These are phyloP conservation scores for Jaltomata sinuosa DNA, from an alignment of 257 asterid species.

Conservation along the genomic window DNA sequence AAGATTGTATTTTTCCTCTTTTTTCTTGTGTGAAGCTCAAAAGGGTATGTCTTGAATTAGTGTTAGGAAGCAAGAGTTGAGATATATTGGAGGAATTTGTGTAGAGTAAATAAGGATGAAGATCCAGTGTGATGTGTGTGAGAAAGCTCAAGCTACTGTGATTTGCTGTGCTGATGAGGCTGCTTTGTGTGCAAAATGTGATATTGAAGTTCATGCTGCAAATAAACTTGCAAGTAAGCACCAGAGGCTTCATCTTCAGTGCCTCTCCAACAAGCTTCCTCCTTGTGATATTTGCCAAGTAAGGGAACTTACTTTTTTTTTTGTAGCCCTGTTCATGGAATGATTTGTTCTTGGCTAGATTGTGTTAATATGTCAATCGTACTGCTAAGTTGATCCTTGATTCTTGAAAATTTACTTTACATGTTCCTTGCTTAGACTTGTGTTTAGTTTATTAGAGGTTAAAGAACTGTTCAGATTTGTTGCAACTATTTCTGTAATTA, in stretches of 20 bases:
- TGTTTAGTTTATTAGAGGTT: background rate
- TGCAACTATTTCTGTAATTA: too few relatives aligned
- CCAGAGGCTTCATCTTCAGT: constrained; percentile 79
- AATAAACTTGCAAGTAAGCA: constrained; percentile 96
- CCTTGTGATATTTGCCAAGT: constrained; percentile 95
- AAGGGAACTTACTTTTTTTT: background rate
- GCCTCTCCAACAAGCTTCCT: constrained; percentile 83
- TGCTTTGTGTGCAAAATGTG: constrained; percentile 79
- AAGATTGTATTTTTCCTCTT: background rate
- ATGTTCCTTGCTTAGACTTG: background rate
- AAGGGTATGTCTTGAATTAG: background rate
- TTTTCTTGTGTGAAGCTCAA: background rate
- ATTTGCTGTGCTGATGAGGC: constrained; percentile 99
- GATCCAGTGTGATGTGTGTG: constrained; percentile 99
- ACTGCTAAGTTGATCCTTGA: background rate
- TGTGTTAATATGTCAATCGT: background rate
- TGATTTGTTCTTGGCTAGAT: background rate
- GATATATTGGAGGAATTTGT: too few relatives aligned
- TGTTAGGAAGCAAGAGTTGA: background rate
- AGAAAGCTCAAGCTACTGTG: constrained; percentile 88
- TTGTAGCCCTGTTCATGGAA: background rate
- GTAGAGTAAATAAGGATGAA: constrained; percentile 68
- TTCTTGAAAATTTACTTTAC: background rate
- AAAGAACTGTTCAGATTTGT: background rate
- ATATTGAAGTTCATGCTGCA: constrained; percentile 85